These are phyloP conservation scores for Thraustochytrium striatum DNA, from an alignment of 352 stramenopile genomes.

Conservation along the genomic window DNA sequence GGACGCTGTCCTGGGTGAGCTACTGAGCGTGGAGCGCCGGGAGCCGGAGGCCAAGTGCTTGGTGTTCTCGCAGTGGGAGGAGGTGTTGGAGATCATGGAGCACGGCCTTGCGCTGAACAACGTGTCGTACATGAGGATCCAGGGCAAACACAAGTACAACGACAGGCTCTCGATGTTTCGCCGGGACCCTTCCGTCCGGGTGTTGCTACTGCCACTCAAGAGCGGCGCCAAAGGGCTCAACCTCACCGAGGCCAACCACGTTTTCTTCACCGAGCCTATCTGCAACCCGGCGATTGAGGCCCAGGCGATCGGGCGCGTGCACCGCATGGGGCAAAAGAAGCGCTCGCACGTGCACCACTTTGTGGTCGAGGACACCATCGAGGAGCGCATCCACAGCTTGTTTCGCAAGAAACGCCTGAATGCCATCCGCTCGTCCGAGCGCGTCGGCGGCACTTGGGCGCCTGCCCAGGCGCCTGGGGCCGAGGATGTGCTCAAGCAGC, in stretches of 20 bases:
- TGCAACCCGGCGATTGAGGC: slow-evolving; percentile 83
- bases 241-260: slow-evolving; percentile 78
- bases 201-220: slow-evolving; percentile 79
- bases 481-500: not conserved
- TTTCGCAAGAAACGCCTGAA: slow-evolving; percentile 8
- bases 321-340: slow-evolving; percentile 63
- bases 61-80: slow-evolving; percentile 83
- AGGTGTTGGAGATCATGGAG: slow-evolving; percentile 70
- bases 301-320: slow-evolving; percentile 78
- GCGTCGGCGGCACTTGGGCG: not conserved
- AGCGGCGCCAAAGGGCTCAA: slow-evolving; percentile 83
- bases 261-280: slow-evolving; percentile 87
- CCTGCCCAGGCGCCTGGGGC: not conserved
- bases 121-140: slow-evolving; percentile 69
- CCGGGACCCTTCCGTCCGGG: slow-evolving; percentile 41
- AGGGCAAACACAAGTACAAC: slow-evolving; percentile 58
- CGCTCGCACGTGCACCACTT: slow-evolving; percentile 35
- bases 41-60: slow-evolving; percentile 73
- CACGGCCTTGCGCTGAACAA: slow-evolving; percentile 56
- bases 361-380: slow-evolving; percentile 15
- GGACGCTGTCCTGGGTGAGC: slow-evolving; percentile 62
- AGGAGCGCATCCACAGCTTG: slow-evolving; percentile 34
- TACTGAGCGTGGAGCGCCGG: slow-evolving; percentile 59
- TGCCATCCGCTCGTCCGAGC: not conserved
- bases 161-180: slow-evolving; percentile 45